These are phyloP conservation scores for Penicillium subrubescens DNA, from an alignment of 495 filamentous ascomycete species.

Conservation along the genomic window DNA sequence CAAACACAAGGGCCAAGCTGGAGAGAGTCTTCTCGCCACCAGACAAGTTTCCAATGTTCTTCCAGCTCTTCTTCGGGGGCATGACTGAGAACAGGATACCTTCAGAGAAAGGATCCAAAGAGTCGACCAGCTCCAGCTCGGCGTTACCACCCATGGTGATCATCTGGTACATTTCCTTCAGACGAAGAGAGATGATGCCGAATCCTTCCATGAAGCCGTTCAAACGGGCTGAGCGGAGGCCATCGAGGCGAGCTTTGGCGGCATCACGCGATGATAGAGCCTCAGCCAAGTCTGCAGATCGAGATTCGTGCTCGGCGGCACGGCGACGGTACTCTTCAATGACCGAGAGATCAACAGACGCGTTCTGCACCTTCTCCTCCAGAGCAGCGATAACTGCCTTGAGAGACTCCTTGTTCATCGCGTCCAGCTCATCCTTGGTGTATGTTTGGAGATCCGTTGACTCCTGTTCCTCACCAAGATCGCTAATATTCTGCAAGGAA, in stretches of 20 bases:
- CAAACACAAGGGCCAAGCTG: conserved; percentile 92
- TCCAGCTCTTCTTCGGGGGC: conserved; percentile 99
- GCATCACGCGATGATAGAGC: conserved; percentile 77
- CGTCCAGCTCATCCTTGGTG: conserved; percentile 88
- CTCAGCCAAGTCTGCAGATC: conserved; percentile 74
- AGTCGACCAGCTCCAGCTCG: conserved; percentile 94
- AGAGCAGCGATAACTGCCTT: conserved; percentile 86
- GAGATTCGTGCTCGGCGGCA: conserved; percentile 80
- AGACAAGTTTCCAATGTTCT: conserved; percentile 93
- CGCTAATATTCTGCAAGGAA: conserved; percentile 73
- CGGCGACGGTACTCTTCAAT: conserved; percentile 91
- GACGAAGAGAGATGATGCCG: conserved; percentile 85
- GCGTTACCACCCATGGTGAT: conserved; percentile 99
- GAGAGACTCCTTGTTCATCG: conserved; percentile 84
- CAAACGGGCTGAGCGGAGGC: conserved; percentile 82
- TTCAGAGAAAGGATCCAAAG: conserved; percentile 92
- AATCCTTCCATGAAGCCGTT: conserved; percentile 99
- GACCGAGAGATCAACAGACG: conserved; percentile 86
- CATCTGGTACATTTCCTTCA: conserved; percentile 99
- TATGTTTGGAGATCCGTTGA: conserved; percentile 70
- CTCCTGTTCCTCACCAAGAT: conserved; percentile 60
- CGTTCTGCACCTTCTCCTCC: conserved; percentile 90
- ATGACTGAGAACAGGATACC: conserved; percentile 97
- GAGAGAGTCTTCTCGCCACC: conserved; percentile 98
- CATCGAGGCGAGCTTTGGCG: conserved; percentile 87